phyloP scores from a whole-genome alignment of 116 monocot species.

The Trichopus zeylanicus region DNA sequence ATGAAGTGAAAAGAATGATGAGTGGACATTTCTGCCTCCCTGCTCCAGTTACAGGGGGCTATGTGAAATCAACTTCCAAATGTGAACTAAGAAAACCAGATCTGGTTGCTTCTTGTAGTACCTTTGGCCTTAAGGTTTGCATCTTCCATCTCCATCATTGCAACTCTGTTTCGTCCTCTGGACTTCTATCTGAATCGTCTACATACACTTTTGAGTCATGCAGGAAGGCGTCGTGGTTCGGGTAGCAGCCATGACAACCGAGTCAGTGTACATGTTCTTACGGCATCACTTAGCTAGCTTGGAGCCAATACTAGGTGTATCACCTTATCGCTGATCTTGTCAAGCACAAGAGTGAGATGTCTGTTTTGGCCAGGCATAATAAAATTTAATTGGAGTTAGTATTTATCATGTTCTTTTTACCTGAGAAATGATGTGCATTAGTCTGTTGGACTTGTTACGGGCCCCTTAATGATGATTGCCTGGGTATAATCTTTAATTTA shows the following conservation, averaged over 20 bases:
- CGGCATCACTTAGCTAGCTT: conserved; percentile 44
- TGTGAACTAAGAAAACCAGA: conserved; percentile 20
- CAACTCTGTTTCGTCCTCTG: background rate
- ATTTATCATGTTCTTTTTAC: too few species aligned
- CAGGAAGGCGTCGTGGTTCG: conserved; percentile 73
- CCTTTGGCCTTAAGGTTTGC: conserved; percentile 66
- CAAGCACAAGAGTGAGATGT: too few species aligned
- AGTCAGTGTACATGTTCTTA: conserved; percentile 67
- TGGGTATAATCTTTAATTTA: too few species aligned
- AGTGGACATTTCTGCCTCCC: conserved; percentile 33
- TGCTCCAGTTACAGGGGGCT: conserved; percentile 3
- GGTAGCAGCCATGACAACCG: conserved; percentile 54
- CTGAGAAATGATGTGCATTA: too few species aligned
- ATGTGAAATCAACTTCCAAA: conserved; percentile 17
- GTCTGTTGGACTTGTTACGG: too few species aligned
- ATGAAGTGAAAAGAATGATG: conserved; percentile 72
- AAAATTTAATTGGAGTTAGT: too few species aligned
- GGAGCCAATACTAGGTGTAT: conserved; percentile 62
- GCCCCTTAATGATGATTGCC: too few species aligned
- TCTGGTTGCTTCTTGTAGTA: conserved; percentile 75
- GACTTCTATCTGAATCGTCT: background rate
- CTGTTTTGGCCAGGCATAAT: too few species aligned
- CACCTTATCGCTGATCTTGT: conserved; percentile 44
- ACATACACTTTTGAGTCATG: background rate
- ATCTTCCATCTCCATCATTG: background rate